A percentile compares a stretch with the other conserved stretches of the same genome.
Evolutionary conservation across 805 yeast species (phyloP).

Genomic region (Lipomyces oligophaga): DNA sequence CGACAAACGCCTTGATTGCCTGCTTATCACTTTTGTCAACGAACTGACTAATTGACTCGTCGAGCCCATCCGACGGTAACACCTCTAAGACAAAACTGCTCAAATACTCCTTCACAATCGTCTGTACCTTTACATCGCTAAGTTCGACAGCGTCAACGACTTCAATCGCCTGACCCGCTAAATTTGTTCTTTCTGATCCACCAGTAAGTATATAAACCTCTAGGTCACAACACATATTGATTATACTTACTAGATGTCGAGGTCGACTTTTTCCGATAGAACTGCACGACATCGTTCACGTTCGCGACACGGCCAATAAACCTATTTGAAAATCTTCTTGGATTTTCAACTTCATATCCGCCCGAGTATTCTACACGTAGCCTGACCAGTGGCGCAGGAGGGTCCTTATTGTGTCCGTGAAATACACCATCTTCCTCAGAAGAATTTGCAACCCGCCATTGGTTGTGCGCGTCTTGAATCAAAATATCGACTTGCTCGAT

Average conservation of each 20-base stretch:
- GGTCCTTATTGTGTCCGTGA: conserved; percentile 36
- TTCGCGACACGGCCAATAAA: conserved; percentile 92
- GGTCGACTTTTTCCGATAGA: conserved; percentile 50
- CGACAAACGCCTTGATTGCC: conserved; percentile 50
- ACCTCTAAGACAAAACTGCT: conserved; percentile 61
- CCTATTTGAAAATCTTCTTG: conserved; percentile 79
- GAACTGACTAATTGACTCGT: conserved; percentile 64
- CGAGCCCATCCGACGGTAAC: conserved; percentile 71
- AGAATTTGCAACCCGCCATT: conserved; percentile 43
- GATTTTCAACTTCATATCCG: conserved; percentile 87
- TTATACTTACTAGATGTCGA: conserved; percentile 18
- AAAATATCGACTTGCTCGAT: conserved; percentile 61
- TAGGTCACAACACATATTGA: not conserved
- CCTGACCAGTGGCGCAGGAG: conserved; percentile 79
- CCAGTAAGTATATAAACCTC: conserved; percentile 1
- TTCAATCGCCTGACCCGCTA: conserved; percentile 10
- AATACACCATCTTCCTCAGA: conserved; percentile 31
- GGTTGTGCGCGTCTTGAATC: conserved; percentile 54
- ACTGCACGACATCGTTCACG: conserved; percentile 76
- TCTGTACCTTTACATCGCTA: conserved; percentile 53
- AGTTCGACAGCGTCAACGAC: conserved; percentile 33
- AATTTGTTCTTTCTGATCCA: conserved; percentile 6
- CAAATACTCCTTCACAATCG: conserved; percentile 60
- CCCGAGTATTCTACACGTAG: conserved; percentile 81
- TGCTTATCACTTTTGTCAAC: conserved; percentile 80